Conservation (phyloP, 2,329 filamentous ascomycete genomes). For the Trichoderma endophyticum region DNA sequence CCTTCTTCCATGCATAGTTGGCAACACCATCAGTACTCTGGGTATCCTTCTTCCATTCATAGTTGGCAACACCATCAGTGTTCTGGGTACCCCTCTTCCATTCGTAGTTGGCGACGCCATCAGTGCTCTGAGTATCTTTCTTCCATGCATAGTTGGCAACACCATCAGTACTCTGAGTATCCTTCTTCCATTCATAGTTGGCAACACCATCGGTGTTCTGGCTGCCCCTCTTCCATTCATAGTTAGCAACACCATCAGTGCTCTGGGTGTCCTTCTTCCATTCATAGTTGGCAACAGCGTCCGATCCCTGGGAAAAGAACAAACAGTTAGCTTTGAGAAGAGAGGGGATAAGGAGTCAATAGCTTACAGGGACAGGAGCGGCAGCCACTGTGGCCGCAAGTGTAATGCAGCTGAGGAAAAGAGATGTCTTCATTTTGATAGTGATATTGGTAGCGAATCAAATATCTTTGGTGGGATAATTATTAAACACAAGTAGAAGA, state of each 20-base stretch:
- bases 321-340: neutral
- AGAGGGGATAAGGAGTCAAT: too few species aligned
- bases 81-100: neutral
- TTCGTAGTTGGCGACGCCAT: neutral
- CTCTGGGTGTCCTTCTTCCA: neutral
- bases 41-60: neutral
- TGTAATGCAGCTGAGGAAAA: neutral
- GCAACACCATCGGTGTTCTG: neutral
- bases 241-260: neutral
- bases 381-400: conserved; percentile 3
- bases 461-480: neutral
- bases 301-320: neutral
- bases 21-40: neutral
- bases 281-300: neutral
- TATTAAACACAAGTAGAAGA: neutral
- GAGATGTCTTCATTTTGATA: conserved; percentile 8
- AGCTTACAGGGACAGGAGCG: neutral
- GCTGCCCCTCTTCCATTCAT: neutral
- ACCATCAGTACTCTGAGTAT: neutral
- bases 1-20: neutral
- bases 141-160: conserved; percentile 5
- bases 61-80: neutral
- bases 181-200: neutral
- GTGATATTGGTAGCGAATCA: neutral
- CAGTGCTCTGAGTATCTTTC: neutral